Base-by-base conservation (phyloP, 352 stramenopile genomes). In the Phytophthora quininea region DNA sequence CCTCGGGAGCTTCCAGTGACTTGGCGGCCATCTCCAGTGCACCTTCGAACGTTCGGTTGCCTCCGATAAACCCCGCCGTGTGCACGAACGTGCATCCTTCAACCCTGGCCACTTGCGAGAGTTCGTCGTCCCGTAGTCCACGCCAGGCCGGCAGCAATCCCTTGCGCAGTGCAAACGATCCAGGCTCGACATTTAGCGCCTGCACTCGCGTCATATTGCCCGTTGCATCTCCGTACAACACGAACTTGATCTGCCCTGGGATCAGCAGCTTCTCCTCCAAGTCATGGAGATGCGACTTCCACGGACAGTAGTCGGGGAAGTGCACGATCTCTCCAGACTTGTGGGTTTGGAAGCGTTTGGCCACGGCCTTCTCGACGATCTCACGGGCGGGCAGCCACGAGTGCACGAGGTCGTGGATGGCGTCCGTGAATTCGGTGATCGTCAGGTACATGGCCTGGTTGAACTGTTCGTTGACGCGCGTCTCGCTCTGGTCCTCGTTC, bases 51-150 rank as follows among this genome's bases (percentile, higher is more conserved):
- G 84, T 99, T 53, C 92, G 89, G 83, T 99, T 99, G 61, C 97
- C 98, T 11, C 98, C 98, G 61, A 99, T 99, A 79, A 99, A 99
- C 38, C 98, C 98, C n/a, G 91, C 93, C 4, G 93, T 97, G 83
- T 99, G 98, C 63, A 98, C 93, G 75, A 99, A 99, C 3, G 92
- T 98, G 79, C 90, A 97, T 62, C 92, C 97, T 15, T 88, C 74
- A 70, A 99, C 98, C 27, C 97, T 97, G 2, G 88, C 71, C 10
- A 96, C 67, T 8, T 69, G 63, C 32, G 79, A 91, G 33, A 99
- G 80, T 57, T 98, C 94, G 24, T 93, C 86, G 79, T 99, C 92
- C 32, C 98, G 82, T 27, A 99, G 72, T 31, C 98, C 97, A 58
- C 97, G 87, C 97, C 97, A 99, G 29, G 88, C 77, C 14, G 91